Percentiles rank a stretch among this genome's conserved stretches.
Evolutionary conservation across 495 filamentous ascomycete genomes (phyloP).

Genomic region (Talaromyces thailandensis): DNA sequence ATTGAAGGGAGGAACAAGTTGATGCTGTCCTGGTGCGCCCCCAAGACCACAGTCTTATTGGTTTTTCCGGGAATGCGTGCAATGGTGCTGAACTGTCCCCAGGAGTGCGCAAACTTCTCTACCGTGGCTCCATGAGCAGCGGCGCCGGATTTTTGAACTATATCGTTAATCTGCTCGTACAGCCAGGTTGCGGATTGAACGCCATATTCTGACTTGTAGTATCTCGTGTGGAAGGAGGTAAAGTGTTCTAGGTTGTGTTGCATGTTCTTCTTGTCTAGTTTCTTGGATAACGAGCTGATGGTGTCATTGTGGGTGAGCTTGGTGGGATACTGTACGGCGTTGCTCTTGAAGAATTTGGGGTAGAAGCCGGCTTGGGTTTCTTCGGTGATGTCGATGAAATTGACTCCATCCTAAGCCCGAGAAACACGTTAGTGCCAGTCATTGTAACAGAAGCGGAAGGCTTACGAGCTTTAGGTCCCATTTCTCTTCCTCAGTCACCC

Average conservation of each 20-base stretch:
- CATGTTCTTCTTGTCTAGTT: constrained; percentile 73
- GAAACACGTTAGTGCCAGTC: not conserved
- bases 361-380: constrained; percentile 29
- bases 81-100: constrained; percentile 88
- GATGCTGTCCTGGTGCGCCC: constrained; percentile 76
- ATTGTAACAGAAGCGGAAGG: constrained; percentile 3
- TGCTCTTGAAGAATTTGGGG: constrained; percentile 17
- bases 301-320: constrained; percentile 56
- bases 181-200: constrained; percentile 89
- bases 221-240: constrained; percentile 77
- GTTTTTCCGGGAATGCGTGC: constrained; percentile 83
- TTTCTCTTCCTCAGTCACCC: constrained; percentile 92
- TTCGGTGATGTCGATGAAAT: constrained; percentile 93
- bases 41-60: constrained; percentile 73
- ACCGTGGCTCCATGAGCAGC: constrained; percentile 58
- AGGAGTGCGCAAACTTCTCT: constrained; percentile 68
- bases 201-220: constrained; percentile 81
- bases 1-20: constrained; percentile 83
- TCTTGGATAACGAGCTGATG: constrained; percentile 55
- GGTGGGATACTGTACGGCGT: constrained; percentile 50
- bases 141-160: constrained; percentile 62
- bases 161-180: constrained; percentile 59
- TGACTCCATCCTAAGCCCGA: constrained; percentile 56
- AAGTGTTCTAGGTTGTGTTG: constrained; percentile 65
- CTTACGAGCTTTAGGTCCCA: constrained; percentile 79